These are phyloP conservation scores for Petrea volubilis DNA, from an alignment of 257 asterid genomes.

Conservation along the genomic window DNA sequence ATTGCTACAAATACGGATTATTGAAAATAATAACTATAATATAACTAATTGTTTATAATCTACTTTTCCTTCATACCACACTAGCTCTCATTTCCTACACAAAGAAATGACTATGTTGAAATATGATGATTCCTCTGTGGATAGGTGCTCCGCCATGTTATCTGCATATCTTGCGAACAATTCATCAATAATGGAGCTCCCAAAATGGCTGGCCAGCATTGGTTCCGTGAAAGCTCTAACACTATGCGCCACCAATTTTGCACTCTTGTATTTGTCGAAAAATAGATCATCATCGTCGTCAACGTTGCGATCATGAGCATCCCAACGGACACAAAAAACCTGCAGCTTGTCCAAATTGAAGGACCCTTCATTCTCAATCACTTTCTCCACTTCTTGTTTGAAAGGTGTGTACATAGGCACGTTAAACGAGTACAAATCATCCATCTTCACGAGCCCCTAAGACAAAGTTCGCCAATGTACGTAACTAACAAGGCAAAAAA, in stretches of 20 bases:
- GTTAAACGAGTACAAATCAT: slow-evolving; percentile 32
- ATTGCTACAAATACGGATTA: too few relatives aligned
- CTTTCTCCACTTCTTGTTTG: slow-evolving; percentile 23
- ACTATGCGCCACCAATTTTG: not conserved
- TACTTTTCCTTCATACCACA: too few relatives aligned
- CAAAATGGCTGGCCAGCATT: slow-evolving; percentile 5
- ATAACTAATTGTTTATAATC: too few relatives aligned
- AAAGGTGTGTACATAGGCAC: slow-evolving; percentile 26
- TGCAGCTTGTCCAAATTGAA: slow-evolving; percentile 18
- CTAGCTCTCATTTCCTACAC: not conserved
- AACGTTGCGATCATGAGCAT: not conserved
- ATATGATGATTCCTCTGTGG: not conserved
- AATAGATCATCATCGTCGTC: not conserved
- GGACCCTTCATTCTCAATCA: slow-evolving; percentile 27
- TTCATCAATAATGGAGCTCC: slow-evolving; percentile 5
- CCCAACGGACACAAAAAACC: not conserved
- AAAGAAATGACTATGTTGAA: not conserved
- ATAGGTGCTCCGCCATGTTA: not conserved
- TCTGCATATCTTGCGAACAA: not conserved
- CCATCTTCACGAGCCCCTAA: slow-evolving; percentile 30
- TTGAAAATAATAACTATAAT: too few relatives aligned
- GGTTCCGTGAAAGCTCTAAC: slow-evolving; percentile 13
- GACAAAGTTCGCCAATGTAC: not conserved
- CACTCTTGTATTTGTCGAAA: not conserved
- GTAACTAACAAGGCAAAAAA: not conserved